Evolutionary conservation across 352 stramenopile species (phyloP).

Genomic region (Pythium sp.): DNA sequence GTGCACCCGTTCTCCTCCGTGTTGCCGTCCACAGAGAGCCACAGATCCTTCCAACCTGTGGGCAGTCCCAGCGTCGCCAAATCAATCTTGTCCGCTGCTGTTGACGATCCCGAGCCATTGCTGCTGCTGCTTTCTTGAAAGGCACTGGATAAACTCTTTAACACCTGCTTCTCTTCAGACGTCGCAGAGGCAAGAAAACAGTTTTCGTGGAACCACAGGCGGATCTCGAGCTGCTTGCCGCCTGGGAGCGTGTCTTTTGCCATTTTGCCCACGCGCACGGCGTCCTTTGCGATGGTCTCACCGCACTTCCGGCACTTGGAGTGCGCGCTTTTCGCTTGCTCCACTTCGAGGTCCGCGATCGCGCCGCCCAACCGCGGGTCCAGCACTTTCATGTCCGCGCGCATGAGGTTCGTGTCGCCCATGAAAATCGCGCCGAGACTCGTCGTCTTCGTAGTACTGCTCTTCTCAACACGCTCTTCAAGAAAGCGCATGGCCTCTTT

Average conservation of each 20-base stretch:
- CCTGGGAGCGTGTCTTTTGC: constrained; percentile 41
- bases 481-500: constrained; percentile 51
- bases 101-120: background rate
- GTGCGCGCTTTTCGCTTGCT: constrained; percentile 44
- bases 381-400: constrained; percentile 56
- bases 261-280: constrained; percentile 51
- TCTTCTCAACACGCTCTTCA: constrained; percentile 36
- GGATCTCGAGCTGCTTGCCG: constrained; percentile 45
- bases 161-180: constrained; percentile 40
- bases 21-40: constrained; percentile 59
- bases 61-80: constrained; percentile 49
- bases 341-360: constrained; percentile 42
- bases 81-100: constrained; percentile 17
- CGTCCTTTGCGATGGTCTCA: constrained; percentile 41
- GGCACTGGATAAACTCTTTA: constrained; percentile 21
- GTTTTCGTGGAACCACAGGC: constrained; percentile 52
- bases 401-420: constrained; percentile 72
- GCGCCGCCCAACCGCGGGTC: constrained; percentile 30
- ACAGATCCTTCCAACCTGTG: constrained; percentile 62
- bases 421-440: constrained; percentile 72
- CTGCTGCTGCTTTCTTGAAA: constrained; percentile 7
- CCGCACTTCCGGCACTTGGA: constrained; percentile 57
- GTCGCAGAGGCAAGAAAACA: constrained; percentile 45
- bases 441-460: background rate
- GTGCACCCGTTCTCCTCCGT: constrained; percentile 77